Evolutionary conservation across 2,329 filamentous ascomycete genomes (phyloP).

Genomic region (Cladosporium phlei): DNA sequence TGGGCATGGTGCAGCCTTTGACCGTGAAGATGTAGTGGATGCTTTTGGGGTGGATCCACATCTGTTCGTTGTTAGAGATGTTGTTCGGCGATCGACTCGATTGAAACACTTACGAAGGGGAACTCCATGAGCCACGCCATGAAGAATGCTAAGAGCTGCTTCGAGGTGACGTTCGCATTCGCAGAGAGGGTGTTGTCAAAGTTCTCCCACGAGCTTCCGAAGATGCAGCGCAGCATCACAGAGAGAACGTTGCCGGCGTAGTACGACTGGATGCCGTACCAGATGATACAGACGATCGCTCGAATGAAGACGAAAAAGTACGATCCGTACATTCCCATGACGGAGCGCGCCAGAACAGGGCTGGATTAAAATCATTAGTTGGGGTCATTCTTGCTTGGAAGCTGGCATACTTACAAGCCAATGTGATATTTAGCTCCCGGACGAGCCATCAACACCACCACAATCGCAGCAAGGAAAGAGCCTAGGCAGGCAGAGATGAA

Average conservation of each 20-base stretch:
- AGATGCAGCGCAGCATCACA: conserved; percentile 31
- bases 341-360: conserved; percentile 34
- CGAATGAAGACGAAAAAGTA: conserved; percentile 42
- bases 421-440: conserved; percentile 15
- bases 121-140: conserved; percentile 29
- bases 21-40: conserved; percentile 39
- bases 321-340: conserved; percentile 41
- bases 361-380: conserved; percentile 33
- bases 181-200: conserved; percentile 28
- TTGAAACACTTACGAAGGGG: conserved; percentile 26
- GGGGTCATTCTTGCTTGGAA: background rate
- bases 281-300: conserved; percentile 39
- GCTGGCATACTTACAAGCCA: conserved; percentile 11
- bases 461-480: conserved; percentile 11
- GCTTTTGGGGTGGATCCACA: conserved; percentile 41
- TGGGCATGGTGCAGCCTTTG: conserved; percentile 38
- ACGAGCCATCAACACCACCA: conserved; percentile 15
- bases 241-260: conserved; percentile 23
- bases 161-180: conserved; percentile 31
- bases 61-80: conserved; percentile 30
- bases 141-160: conserved; percentile 33
- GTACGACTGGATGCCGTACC: conserved; percentile 32
- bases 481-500: conserved; percentile 13
- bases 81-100: background rate
- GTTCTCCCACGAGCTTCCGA: conserved; percentile 35